Evolutionary conservation across 129 eudicot species (phyloP), one percentile per base, ranked within the genome.

Genomic region (Cynara cardunculus): DNA sequence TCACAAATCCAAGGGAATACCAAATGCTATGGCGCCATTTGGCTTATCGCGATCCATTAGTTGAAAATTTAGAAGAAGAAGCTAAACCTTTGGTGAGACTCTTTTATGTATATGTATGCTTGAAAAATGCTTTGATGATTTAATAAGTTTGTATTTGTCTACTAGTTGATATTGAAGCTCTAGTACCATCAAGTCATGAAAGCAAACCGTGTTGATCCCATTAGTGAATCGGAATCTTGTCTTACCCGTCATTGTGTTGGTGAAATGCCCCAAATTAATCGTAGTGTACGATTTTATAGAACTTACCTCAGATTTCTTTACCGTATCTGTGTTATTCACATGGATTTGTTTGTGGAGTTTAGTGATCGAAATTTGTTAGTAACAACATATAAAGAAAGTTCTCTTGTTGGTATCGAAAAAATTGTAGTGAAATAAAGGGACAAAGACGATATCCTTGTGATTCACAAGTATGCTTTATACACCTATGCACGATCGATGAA

Each of bases 21-120:
- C 98, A 91, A 35, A 90, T 89, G 98, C 68, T 94, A 21, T 94
- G 98, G 98, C 91, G 97, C 74, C 97, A 94, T 87, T 84, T 92
- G 68, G 97, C 98, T 19, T 94, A 94, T 86, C 90, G 94, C 0
- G 81, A 87, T 25, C 34, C 84, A 11, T 74, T 94, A 80, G 34
- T 69, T 2, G 96, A 92, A 22, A 79, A 56, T n/a, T 24, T 88
- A 10, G 92, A 86, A 56, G 81, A 82, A 78, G 91, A 56, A 53
- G 84, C 73, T 73, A 85, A 87, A 46, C 97, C 94, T 81, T 35
- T 90, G 89, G 97, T 92, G 19, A 56, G 76, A 68, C 46, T 78
- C 30, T 25, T 77, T 3, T 66, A 37, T 64, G 19, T 30, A 49
- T 25, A 26, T 49, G 11, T 74, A 74, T 46, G 1, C 21, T 28